Evolutionary conservation across 2,329 filamentous ascomycete species (phyloP), one percentile per base, ranked within the genome.

Genomic region (Arthrocladium fulminans): DNA sequence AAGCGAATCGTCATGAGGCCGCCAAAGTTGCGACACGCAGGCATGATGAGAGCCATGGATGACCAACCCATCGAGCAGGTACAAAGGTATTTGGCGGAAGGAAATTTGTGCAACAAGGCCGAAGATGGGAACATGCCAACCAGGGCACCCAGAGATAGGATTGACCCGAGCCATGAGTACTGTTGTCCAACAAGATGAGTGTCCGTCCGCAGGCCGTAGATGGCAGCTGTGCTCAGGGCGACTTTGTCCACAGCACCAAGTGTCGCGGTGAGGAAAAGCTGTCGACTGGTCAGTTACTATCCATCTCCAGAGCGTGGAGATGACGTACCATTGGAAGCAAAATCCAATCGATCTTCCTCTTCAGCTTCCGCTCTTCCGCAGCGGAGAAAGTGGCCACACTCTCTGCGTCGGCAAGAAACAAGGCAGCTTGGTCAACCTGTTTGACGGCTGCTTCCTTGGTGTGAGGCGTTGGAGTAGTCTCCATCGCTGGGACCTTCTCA

Each of bases 1-100:
- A 75, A 67, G 5, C 75, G 67, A 1, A 72, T 68, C 8, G 68
- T 65, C 2, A 74, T 67, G 10, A 78, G 62, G 1, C 71, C 70
- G 2, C 65, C 68, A 55, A 73, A 77, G 51, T 69, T 74, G 53
- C 71, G 69, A 37, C 70, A 71, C 2, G 71, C 73, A 10, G 68
- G 65, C 6, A 72, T 74, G 4, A 69, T 61, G 1, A 70, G 64
- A 2, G 75, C 66, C 2, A 60, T 62, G 5, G 57, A 58, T 44
- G 77, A 79, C 76, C 76, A 80, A 20, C 73, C 78, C 3, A 73
- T 75, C 1, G 70, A 71, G 0, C 74, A 77, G 47, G 79, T 67
- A 55, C 76, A 73, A 65, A 79, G 75, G 54, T 74, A 71, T 52
- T 70, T 71, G n/a, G 68, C 73, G 4, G 75, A 67, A 2, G 69